Evolutionary conservation across 768 basidiomycete species (phyloP).

Genomic region (Sporobolomyces roseus): DNA sequence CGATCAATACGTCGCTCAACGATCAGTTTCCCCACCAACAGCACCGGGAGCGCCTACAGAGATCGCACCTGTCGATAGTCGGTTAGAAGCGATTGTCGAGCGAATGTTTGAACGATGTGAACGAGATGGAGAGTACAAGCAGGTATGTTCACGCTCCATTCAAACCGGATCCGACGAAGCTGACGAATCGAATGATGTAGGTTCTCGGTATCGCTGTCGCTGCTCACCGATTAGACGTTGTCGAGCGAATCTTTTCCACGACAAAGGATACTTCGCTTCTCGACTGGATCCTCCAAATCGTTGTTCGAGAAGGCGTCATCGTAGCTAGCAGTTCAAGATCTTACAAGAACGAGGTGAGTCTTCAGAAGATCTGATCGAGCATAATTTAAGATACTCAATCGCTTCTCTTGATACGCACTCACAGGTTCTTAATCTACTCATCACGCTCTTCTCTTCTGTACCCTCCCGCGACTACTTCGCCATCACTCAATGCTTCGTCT

Average conservation of each 20-base stretch:
- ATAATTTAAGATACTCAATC: background rate
- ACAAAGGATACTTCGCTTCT: slow-evolving; percentile 74
- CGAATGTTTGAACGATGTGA: slow-evolving; percentile 81
- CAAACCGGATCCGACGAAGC: too few species aligned
- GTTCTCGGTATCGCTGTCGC: slow-evolving; percentile 95
- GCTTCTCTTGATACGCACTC: background rate
- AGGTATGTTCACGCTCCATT: slow-evolving; percentile 54
- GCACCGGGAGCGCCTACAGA: slow-evolving; percentile 46
- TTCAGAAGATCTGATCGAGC: slow-evolving; percentile 54
- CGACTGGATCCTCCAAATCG: slow-evolving; percentile 86
- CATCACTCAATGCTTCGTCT: slow-evolving; percentile 83
- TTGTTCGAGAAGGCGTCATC: slow-evolving; percentile 82
- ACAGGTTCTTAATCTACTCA: slow-evolving; percentile 53
- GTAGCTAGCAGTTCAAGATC: slow-evolving; percentile 52
- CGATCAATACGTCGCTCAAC: slow-evolving; percentile 78
- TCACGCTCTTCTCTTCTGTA: slow-evolving; percentile 74
- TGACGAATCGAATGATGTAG: too few species aligned
- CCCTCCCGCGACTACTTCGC: slow-evolving; percentile 68
- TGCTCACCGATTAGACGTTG: slow-evolving; percentile 78
- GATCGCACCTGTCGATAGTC: slow-evolving; percentile 67
- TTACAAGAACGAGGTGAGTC: slow-evolving; percentile 47
- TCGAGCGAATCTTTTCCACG: slow-evolving; percentile 68
- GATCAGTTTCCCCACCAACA: slow-evolving; percentile 47
- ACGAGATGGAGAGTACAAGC: slow-evolving; percentile 82
- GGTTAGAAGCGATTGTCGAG: slow-evolving; percentile 79